phyloP scores from a whole-genome alignment of 805 yeast genomes.

The Kregervanrija pseudodelftensis region DNA sequence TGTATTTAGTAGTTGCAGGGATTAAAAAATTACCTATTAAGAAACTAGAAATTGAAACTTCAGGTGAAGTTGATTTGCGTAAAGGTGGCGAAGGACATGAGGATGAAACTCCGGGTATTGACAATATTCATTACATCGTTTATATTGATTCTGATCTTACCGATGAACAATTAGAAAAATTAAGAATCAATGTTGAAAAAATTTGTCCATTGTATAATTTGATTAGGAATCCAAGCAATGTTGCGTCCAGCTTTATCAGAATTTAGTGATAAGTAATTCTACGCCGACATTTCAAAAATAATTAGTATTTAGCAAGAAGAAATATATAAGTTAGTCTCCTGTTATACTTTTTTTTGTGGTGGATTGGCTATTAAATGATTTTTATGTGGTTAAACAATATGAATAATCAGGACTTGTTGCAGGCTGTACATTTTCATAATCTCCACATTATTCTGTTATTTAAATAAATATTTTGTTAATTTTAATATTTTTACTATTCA shows the following conservation, averaged over 20 bases:
- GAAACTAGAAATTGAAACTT: slow-evolving; percentile 4
- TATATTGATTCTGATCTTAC: slow-evolving; percentile 1
- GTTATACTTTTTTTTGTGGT: no score
- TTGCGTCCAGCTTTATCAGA: not conserved
- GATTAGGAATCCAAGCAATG: slow-evolving; percentile 1
- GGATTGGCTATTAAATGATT: no score
- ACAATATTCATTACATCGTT: slow-evolving; percentile 3
- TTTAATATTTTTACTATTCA: no score
- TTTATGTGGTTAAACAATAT: no score
- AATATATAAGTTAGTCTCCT: no score
- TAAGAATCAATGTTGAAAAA: slow-evolving; percentile 4
- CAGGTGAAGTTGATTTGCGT: slow-evolving; percentile 5
- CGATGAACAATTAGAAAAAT: not conserved
- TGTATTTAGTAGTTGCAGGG: slow-evolving; percentile 7
- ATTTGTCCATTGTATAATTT: slow-evolving; percentile 6
- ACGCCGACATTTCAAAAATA: no score
- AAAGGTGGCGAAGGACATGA: slow-evolving; percentile 2
- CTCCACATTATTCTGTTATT: no score
- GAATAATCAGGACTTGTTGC: no score
- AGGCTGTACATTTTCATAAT: no score
- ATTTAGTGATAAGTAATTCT: not conserved
- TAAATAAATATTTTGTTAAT: no score
- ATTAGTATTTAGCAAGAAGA: no score
- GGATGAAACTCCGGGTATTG: slow-evolving; percentile 4
- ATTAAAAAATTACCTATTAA: slow-evolving; percentile 2